Base-by-base conservation (phyloP, 1,284 basidiomycete genomes). In the Amylostereum chailletii region DNA sequence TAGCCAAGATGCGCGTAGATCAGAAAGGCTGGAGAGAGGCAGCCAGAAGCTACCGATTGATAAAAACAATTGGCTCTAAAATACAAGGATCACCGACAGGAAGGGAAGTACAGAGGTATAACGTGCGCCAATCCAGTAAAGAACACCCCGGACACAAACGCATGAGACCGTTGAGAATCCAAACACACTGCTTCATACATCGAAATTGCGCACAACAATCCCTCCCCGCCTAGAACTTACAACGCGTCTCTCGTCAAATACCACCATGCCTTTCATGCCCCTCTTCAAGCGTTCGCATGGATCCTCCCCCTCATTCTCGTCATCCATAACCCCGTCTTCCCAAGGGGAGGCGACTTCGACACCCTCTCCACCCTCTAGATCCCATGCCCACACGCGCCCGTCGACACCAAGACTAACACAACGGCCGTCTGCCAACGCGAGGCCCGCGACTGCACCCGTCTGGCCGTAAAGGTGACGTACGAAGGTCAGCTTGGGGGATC, bases 381-480 rank as follows among this genome's bases (percentile, higher is more conserved):
- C 86, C 87, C 87, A 90, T 2, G 86, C 83, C 84, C 86, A 88
- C 39, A 90, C 72, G 57, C 77, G 77, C 31, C 86, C 85, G 58
- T 86, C 79, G 37, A 68, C 66, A 7, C 83, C 79, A 27, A 87
- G 65, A 56, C 83, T 83, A 11, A 90, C 82, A 56, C 87, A 90
- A 2, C 87, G 78, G 19, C 87, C 87, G 60, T 90, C 87, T 30
- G 87, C 79, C 34, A 90, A 70, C 9, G 82, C 74, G 10, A 90
- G 72, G 4, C 83, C 74, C 2, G 74, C 73, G n/a, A 87, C 72
- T 8, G 83, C 74, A 3, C 81, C 79, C 2, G 70, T 67, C 50
- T 84, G 84, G 5, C 86, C 85, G 59, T 82, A 72, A 33, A 90
- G 63, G 46, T 74, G 79, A 49, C 85, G 79, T 48, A 86, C 74